Base-by-base conservation (phyloP, 768 basidiomycete species). In the Xerocomellus intermedius region DNA sequence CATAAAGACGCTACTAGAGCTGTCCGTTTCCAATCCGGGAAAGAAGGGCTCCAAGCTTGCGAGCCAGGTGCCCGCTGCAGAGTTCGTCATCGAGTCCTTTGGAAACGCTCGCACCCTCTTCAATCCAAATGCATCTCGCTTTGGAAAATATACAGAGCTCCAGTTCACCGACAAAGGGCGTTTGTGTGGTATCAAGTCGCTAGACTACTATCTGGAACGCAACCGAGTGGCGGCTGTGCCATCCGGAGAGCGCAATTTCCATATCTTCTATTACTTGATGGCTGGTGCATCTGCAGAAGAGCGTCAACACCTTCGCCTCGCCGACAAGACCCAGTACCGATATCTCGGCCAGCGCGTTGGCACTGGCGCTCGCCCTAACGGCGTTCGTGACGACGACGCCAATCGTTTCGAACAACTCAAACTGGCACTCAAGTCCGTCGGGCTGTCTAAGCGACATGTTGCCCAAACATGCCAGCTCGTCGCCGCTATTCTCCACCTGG, bases 61-160 rank as follows among this genome's bases (percentile, higher is more conserved):
- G 2, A 74, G 74, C 44, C 93, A 96, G 70, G 81, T 98, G 37
- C 94, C 94, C 36, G 90, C 94, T 19, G 88, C 93, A 22, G 91
- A 97, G 77, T 98, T 94, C 70, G 91, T 98, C 56, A 86, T 98
- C 58, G 94, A 98, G 71, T 79, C 92, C 1, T 98, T 98, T 67
- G 96, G 96, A 16, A 89, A 91, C 63, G 91, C 95, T 19, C 87
- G 91, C 55, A 93, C 93, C 1, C 82, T 93, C 52, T 88, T 91
- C 75, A 97, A 98, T 67, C 82, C 91, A 44, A 97, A 97, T 65
- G 95, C 96, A 14, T 98, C 97, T 30, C 88, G 94, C 45, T 97
- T 96, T 68, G 97, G 96, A 52, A 94, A 96, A 70, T 99, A 99
- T 71, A 97, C 94, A 42, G 97, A 99, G 67, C 81, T 99, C 0